Evolutionary conservation across 257 asterid genomes (phyloP).

Genomic region (Sherardia arvensis): DNA sequence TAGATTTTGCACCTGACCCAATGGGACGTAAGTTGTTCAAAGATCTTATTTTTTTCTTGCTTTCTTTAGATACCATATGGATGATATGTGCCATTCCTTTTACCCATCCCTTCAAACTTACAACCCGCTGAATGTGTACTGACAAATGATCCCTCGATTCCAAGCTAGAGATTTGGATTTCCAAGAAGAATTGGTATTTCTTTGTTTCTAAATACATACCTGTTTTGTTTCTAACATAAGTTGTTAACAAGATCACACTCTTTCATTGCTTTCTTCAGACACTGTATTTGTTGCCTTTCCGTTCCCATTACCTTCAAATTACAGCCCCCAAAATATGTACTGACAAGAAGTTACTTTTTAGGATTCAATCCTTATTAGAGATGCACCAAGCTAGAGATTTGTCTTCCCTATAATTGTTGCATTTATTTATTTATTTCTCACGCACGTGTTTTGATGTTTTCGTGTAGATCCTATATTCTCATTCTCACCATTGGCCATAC

Average conservation of each 20-base stretch:
- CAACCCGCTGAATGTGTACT: neutral
- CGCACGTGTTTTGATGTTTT: slow-evolving; percentile 6
- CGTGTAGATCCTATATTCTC: slow-evolving; percentile 95
- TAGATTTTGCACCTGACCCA: slow-evolving; percentile 90
- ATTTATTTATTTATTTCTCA: neutral
- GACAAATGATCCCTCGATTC: neutral
- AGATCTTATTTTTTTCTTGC: neutral
- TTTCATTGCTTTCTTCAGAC: too few relatives aligned
- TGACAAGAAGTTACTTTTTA: neutral
- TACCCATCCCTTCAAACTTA: neutral
- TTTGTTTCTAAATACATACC: neutral
- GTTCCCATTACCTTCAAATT: too few relatives aligned
- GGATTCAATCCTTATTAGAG: neutral
- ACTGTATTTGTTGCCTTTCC: too few relatives aligned
- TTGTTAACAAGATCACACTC: too few relatives aligned
- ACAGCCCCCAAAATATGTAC: too few relatives aligned
- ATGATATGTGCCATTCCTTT: neutral
- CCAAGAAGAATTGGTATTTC: neutral
- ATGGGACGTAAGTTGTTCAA: slow-evolving; percentile 49
- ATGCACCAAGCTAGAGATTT: neutral
- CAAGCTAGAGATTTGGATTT: neutral
- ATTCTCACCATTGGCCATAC: slow-evolving; percentile 96
- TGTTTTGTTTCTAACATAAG: slow-evolving; percentile 7
- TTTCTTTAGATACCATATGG: neutral
- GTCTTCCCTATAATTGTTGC: neutral